Percentiles rank a stretch among this genome's conserved stretches.
Evolutionary conservation across 345 rosid genomes (phyloP).

Genomic region (Odontarrhena argentea): DNA sequence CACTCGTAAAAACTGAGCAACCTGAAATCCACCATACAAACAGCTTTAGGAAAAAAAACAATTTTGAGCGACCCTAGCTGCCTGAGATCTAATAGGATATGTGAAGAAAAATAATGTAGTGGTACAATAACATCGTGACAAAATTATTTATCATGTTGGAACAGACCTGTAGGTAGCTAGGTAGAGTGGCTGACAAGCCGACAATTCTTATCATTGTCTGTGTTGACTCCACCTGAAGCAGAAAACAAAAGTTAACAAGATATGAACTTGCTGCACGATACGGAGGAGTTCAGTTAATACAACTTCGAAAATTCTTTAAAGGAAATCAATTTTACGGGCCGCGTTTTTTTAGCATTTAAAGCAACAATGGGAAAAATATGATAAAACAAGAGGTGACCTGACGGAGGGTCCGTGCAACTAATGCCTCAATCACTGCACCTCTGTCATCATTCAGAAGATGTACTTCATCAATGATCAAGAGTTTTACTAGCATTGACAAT

Average conservation of each 20-base stretch:
- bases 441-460: slow-evolving; percentile 99
- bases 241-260: slow-evolving; percentile 30
- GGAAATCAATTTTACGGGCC: slow-evolving; percentile 18
- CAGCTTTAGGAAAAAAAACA: slow-evolving; percentile 11
- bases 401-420: slow-evolving; percentile 97
- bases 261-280: slow-evolving; percentile 24
- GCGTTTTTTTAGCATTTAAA: slow-evolving; percentile 22
- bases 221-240: slow-evolving; percentile 89
- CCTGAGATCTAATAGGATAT: slow-evolving; percentile 6
- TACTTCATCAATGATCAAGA: slow-evolving; percentile 95
- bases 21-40: slow-evolving; percentile 49
- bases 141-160: slow-evolving; percentile 19
- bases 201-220: slow-evolving; percentile 98
- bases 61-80: slow-evolving; percentile 1
- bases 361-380: not conserved
- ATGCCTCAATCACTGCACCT: slow-evolving; percentile 97
- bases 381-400: slow-evolving; percentile 60
- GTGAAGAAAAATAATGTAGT: slow-evolving; percentile 21
- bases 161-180: slow-evolving; percentile 86
- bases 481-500: slow-evolving; percentile 94
- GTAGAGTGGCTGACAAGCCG: slow-evolving; percentile 97
- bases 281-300: slow-evolving; percentile 1
- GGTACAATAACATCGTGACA: slow-evolving; percentile 26
- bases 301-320: slow-evolving; percentile 17
- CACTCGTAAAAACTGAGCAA: slow-evolving; percentile 95